A percentile compares a stretch with the other conserved stretches of the same genome.
phyloP scores from a whole-genome alignment of 495 filamentous ascomycete genomes.

The Podospora tetraspora region DNA sequence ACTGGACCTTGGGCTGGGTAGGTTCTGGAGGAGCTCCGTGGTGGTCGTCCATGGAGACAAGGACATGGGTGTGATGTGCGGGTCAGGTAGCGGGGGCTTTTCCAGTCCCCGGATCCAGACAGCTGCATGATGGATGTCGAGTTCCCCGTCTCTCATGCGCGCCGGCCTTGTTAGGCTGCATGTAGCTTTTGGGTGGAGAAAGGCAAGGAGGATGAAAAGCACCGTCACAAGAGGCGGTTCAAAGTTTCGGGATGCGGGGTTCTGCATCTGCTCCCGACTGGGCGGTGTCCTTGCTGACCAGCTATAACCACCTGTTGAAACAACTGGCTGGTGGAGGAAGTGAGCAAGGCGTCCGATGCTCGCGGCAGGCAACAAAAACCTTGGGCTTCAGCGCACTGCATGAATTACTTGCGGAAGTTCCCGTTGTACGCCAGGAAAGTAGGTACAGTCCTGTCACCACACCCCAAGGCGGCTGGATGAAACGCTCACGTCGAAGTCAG shows the following conservation, averaged over 20 bases:
- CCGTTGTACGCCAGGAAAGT: too few species aligned
- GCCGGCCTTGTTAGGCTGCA: not conserved
- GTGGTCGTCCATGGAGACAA: not conserved
- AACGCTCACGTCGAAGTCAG: too few species aligned
- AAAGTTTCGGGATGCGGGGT: not conserved
- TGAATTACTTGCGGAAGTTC: too few species aligned
- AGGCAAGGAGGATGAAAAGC: not conserved
- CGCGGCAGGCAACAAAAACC: not conserved
- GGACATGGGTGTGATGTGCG: not conserved
- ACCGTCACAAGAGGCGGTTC: too few species aligned
- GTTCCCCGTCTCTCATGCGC: not conserved
- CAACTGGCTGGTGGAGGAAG: too few species aligned
- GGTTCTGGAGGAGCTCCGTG: not conserved
- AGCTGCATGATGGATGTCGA: not conserved
- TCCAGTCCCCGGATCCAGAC: not conserved
- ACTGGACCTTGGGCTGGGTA: not conserved
- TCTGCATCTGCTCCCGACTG: not conserved
- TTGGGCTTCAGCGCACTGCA: too few species aligned
- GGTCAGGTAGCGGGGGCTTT: not conserved
- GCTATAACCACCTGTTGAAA: too few species aligned
- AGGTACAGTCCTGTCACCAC: too few species aligned
- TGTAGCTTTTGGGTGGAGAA: not conserved
- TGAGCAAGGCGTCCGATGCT: too few species aligned
- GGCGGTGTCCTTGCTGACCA: not conserved
- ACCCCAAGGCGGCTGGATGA: too few species aligned